Evolutionary conservation across 23 red algal genomes (phyloP), one percentile per base, ranked within the genome.

Genomic region (Gracilaria domingensis): DNA sequence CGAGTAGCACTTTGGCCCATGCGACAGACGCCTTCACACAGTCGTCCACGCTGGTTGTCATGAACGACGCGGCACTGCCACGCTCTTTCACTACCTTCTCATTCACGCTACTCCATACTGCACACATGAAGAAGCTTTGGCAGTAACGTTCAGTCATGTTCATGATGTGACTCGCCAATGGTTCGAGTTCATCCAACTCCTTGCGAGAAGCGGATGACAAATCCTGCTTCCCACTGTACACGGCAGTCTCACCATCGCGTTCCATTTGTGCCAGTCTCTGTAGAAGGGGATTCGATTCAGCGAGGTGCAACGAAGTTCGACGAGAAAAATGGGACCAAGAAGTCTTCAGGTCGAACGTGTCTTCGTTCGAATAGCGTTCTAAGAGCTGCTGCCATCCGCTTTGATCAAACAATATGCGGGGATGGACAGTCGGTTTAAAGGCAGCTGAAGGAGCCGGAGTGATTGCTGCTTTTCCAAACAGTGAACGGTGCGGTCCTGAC

Each of bases 371-470:
- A 62, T 89, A 89, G 13, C 85, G 67, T 55, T 40, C 33, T 4
- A 80, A 44, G 8, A 89, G 53, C 26, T 58, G 33, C 12, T 89
- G 24, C 70, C 74, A 89, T 75, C 71, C 85, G 14, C 7, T 36
- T 50, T 14, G 37, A 36, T 71, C 49, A 39, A 77, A 60, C 16
- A 89, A 25, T 1, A 89, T 80, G 4, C 85, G 70, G 21, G 85
- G 85, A 65, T 89, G 85, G 8, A 89, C 71, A 62, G 32, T 45
- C 14, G 71, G 54, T 2, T 39, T 47, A 16, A 61, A 80, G 0
- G 70, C 71, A 28, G 74, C 12, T 13, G 85, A 17, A 1, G 85
- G 85, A 58, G 85, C 85, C 50, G 75, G 87, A 51, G 87, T 90
- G 57, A 57, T 11, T 59, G 65, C 87, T 8, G 49, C 29, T 13